Base-by-base conservation (phyloP, 2,329 filamentous ascomycete genomes). In the Sclerotinia nivalis region DNA sequence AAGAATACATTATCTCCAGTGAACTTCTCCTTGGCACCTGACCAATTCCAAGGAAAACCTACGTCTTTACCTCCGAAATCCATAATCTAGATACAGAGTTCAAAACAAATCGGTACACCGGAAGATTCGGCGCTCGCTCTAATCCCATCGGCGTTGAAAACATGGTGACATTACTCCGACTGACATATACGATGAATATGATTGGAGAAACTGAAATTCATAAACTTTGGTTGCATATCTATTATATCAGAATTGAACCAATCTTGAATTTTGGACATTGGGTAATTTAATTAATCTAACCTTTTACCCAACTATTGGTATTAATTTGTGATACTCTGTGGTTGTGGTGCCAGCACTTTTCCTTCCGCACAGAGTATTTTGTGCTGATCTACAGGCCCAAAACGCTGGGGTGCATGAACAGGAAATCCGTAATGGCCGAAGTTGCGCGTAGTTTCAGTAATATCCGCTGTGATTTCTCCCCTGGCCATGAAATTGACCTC, bases 221-320 rank as follows among this genome's bases (percentile, higher is more conserved):
- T 6, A 13, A 59, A 18, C n/a, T 28, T 50, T 37, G 50, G 60
- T 62, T 62, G 60, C 60, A 62, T 25, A 18, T 50, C 60, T 62
- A 20, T 31, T 25, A 49, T 49, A 62, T 62, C 56, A 45, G 60
- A 62, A 13, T 62, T 62, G 45, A 28, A 62, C 45, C 60, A 45
- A 12, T 62, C 22, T 28, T 20, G 28, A 50, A 8, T 28, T 25
- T 22, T 50, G 45, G 13, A 34, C n/a, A 5, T 49, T 62, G 5
- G 10, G 22, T 2, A 18, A 13, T 13, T 3, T 45, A 4, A 15
- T 18, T 45, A 22, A 8, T 20, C 49, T 20, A 12, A 6, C 20
- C 20, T 25, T 25, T 25, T 8, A 18, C 25, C 15, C 10, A 59
- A 59, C 7, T 25, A 22, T 59, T 25, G 34, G 34, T n/a, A 25